phyloP scores from a whole-genome alignment of 306 rosid species.

The Cucumis hystrix region DNA sequence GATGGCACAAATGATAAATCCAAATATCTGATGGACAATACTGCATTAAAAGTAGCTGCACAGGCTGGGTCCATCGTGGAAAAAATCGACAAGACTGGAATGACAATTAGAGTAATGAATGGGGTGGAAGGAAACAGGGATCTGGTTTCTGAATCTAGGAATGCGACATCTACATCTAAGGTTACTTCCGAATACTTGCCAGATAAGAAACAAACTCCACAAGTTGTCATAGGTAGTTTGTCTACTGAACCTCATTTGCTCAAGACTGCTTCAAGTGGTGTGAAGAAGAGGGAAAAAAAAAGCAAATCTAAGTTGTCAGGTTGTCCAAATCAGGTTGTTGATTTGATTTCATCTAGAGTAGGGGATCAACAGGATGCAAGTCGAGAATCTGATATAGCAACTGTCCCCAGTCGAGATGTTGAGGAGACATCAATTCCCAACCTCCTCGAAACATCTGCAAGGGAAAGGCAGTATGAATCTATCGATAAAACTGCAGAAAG shows the following conservation, averaged over 20 bases:
- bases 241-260: conserved; percentile 13
- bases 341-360: conserved; percentile 17
- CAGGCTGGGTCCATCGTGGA: conserved; percentile 13
- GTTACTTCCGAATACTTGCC: conserved; percentile 17
- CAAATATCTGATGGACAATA: conserved; percentile 3
- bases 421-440: conserved; percentile 17
- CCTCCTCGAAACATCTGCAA: conserved; percentile 10
- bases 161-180: conserved; percentile 15
- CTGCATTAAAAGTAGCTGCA: conserved; percentile 22
- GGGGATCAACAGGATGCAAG: conserved; percentile 1
- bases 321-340: conserved; percentile 8
- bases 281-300: conserved; percentile 16
- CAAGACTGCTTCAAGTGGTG: conserved; percentile 9
- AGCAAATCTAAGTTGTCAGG: conserved; percentile 17
- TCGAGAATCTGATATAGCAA: conserved; percentile 7
- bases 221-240: conserved; percentile 17
- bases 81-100: conserved; percentile 21
- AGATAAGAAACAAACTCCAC: conserved; percentile 22
- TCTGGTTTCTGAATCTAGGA: conserved; percentile 15
- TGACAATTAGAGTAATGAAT: conserved; percentile 6
- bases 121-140: conserved; percentile 14
- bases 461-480: conserved; percentile 19
- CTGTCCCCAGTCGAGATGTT: conserved; percentile 16
- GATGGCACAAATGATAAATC: conserved; percentile 4
- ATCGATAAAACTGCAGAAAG: conserved; percentile 10